Base-by-base conservation (phyloP, 768 basidiomycete species). In the Mycena rosella region DNA sequence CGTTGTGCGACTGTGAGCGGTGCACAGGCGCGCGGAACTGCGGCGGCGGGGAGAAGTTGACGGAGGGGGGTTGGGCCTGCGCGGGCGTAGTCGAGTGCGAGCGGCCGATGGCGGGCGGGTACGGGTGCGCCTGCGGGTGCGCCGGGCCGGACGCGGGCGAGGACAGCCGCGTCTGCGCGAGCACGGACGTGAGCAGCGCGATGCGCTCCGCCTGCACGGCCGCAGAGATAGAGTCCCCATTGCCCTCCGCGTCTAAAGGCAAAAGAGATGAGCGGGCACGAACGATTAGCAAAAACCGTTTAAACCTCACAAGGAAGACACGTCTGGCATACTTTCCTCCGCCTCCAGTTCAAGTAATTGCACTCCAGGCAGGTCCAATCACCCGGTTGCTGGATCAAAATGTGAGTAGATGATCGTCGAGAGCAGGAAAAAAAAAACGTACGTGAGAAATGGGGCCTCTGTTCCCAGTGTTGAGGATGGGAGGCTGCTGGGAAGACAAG, bases 381-480 rank as follows among this genome's bases (percentile, higher is more conserved):
- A 20, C 91, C 91, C 8, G 91, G 91, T 83, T 92, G 91, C 85
- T 86, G 72, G 60, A 68, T 58, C 65, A 45, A 15, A n/a, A 42
- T n/a, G n/a, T 56, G 59, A 64, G 51, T 68, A 47, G 74, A 54
- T 61, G 42, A 60, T 42, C 22, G 52, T 5, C 30, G 40, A 56
- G n/a, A n/a, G 18, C 38, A 24, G n/a, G 36, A 13, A 47, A 18
- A 54, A 60, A 52, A 42, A 59, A 67, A 89, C 88, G 74, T 84
- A 91, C 86, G 79, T 94, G 92, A 70, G 93, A 91, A 60, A 95
- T 95, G 10, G 94, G 94, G 27, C 94, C 94, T 62, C 91, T 86
- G 78, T 96, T 96, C 2, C 94, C 94, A 0, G 94, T 96, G 76
- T 96, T 96, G 70, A 95, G 81, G 73, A 95, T 95, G 62, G 94